Base-by-base conservation (phyloP, 225 moss, liverwort and hornwort species). In the Marchantia polymorpha region DNA sequence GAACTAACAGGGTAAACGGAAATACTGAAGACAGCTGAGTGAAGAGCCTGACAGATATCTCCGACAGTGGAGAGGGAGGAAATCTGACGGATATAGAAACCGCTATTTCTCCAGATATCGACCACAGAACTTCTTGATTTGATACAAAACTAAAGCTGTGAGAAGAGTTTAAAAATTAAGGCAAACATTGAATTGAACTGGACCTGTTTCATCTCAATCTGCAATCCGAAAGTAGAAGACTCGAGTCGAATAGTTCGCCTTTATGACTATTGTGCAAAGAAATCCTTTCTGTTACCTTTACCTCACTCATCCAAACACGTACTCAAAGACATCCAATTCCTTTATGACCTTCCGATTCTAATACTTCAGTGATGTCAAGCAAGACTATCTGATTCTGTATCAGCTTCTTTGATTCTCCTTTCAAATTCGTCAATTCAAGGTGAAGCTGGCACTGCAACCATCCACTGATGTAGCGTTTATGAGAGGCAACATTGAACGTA, bases 371-470 rank as follows among this genome's bases (percentile, higher is more conserved):
- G 13, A 26, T 68, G 65, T 31, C 30, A 31, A 30, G 30, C 31
- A 39, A 68, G 26, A 31, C 68, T 68, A 14, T 6, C 25, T 23
- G 25, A 2, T 15, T 64, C 64, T 64, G 4, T 9, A 9, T 56
- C 31, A 30, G 31, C 31, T 39, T 46, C 68, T 68, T 0, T 46
- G 2, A 16, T 46, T 68, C 31, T 46, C 16, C 68, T 50, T 56
- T 48, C 49, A 50, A 23, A 72, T 20, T 47, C 50, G 11, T 12
- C n/a, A 72, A 73, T 6, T 52, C 51, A 69, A 16, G 47, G 52
- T 73, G 20, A 73, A 51, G n/a, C 72, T 73, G 14, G 12, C 56
- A 73, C 51, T 22, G 47, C 72, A 25, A 52, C 72, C 72, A 73
- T 52, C n/a, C 50, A 73, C 51, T 23, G 7, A 52, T 47, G 26